Percentiles rank a stretch among this genome's conserved stretches.
These are phyloP conservation scores for Tillandsia fasciculata DNA, from an alignment of 176 grass and related monocot species.

Conservation along the genomic window DNA sequence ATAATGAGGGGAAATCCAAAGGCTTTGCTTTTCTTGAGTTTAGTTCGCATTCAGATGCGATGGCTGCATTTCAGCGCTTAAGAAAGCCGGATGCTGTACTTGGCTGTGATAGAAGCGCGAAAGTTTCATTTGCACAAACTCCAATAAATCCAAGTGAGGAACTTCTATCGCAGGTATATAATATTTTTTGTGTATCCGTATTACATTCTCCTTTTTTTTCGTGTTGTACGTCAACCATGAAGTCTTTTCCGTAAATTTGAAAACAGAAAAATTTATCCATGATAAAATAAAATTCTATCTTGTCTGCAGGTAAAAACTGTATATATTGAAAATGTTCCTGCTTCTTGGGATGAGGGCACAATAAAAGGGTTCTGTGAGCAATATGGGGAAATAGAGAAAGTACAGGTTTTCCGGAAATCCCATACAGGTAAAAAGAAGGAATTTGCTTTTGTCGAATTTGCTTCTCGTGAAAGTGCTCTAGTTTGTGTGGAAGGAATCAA, in stretches of 20 bases:
- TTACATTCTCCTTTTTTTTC: background rate
- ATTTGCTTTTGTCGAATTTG: conserved; percentile 74
- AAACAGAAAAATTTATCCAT: background rate
- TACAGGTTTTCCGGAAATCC: conserved; percentile 39
- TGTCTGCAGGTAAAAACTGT: conserved; percentile 61
- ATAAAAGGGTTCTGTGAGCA: conserved; percentile 45
- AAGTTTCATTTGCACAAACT: conserved; percentile 51
- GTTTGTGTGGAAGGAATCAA: conserved; percentile 75
- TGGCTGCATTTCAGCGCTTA: conserved; percentile 48
- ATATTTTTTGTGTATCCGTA: background rate
- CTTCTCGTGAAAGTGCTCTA: conserved; percentile 55
- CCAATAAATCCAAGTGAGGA: conserved; percentile 31
- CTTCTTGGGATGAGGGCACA: conserved; percentile 57
- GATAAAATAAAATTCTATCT: conserved; percentile 9
- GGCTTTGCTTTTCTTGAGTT: conserved; percentile 68
- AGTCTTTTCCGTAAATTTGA: background rate
- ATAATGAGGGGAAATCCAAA: conserved; percentile 33
- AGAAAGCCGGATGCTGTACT: conserved; percentile 43
- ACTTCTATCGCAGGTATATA: conserved; percentile 40
- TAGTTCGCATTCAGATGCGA: conserved; percentile 32
- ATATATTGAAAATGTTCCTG: conserved; percentile 54
- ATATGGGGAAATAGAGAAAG: conserved; percentile 59
- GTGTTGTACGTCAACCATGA: background rate
- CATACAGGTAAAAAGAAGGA: conserved; percentile 36
- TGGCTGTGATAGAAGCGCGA: conserved; percentile 42